Evolutionary conservation across 2,329 filamentous ascomycete genomes (phyloP), one percentile per base, ranked within the genome.

Genomic region (Lachnellula cervina): DNA sequence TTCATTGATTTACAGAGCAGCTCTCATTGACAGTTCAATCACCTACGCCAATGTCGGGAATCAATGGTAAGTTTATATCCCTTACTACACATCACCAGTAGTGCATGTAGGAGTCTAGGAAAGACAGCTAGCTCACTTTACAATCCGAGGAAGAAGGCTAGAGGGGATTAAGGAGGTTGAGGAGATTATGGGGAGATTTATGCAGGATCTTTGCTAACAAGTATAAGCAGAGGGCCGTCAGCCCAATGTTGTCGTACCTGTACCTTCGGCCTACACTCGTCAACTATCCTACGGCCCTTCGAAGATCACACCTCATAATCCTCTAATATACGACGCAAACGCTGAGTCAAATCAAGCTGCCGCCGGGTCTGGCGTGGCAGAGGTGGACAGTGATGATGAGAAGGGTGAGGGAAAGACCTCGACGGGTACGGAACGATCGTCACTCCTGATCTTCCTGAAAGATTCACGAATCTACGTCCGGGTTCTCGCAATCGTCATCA

Each of bases 401-500:
- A 23, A 46, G 32, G 25, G 11, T 14, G 11, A 34, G 23, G 21
- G 13, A 47, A 14, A 25, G 21, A 8, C 13, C 2, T 35, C 40
- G 14, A 13, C n/a, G 19, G 35, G 23, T 17, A 42, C 25, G n/a
- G 37, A 25, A 34, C 19, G 46, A 52, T 48, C 14, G 11, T 51
- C 54, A 7, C 23, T 56, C 21, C 25, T 52, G 13, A 42, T 56
- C 23, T 48, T 56, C 25, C 52, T 60, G 25, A 44, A 19, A 16
- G 32, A 47, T 32, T 55, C 35, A 3, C 38, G 51, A 45, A 40
- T 56, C 17, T 49, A 51, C 37, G 59, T 64, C 32, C 56, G 62
- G 40, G 51, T 55, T 7, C 17, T 60, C 6, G 55, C 58, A 2
- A 56, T 65, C 38, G 9, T 62, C n/a, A 50, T 57, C 7, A 62